Evolutionary conservation across 2,329 filamentous ascomycete species (phyloP).

Genomic region (Teratosphaeria destructans): DNA sequence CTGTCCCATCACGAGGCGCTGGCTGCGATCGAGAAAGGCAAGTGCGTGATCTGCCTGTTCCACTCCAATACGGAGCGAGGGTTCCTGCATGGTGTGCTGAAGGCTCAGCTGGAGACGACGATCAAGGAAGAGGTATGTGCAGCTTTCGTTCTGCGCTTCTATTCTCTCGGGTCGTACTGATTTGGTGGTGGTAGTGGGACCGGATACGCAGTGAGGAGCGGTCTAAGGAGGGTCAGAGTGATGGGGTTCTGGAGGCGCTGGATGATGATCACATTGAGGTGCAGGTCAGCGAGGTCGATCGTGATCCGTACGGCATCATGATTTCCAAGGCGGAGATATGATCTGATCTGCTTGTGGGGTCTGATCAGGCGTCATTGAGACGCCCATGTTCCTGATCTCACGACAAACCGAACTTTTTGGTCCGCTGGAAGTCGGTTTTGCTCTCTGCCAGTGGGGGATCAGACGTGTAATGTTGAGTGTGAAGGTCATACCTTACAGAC

Average conservation of each 20-base stretch:
- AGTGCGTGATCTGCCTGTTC: constrained; percentile 73
- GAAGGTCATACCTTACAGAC: not conserved
- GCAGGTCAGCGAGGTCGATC: constrained; percentile 65
- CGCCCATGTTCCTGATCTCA: not conserved
- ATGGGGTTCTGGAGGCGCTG: constrained; percentile 38
- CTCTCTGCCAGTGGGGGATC: not conserved
- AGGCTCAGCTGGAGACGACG: constrained; percentile 49
- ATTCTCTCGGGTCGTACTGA: not conserved
- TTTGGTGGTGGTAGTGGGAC: constrained; percentile 33
- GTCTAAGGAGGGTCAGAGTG: constrained; percentile 19
- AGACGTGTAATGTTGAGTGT: not conserved
- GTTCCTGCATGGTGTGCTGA: constrained; percentile 65
- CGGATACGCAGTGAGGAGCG: constrained; percentile 34
- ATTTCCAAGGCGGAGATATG: constrained; percentile 24
- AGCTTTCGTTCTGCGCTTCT: not conserved
- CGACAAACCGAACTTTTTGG: not conserved
- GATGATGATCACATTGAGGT: constrained; percentile 50
- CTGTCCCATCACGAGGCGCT: constrained; percentile 88
- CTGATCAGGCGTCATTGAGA: not conserved
- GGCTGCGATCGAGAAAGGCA: constrained; percentile 71
- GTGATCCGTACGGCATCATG: constrained; percentile 79
- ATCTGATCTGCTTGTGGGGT: not conserved
- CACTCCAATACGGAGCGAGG: constrained; percentile 88
- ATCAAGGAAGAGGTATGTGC: constrained; percentile 39
- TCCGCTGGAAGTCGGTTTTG: too few relatives aligned